Percentiles rank a stretch among this genome's conserved stretches.
Conservation (phyloP, 1,284 basidiomycete species). For the Cryptococcus hybrid region DNA sequence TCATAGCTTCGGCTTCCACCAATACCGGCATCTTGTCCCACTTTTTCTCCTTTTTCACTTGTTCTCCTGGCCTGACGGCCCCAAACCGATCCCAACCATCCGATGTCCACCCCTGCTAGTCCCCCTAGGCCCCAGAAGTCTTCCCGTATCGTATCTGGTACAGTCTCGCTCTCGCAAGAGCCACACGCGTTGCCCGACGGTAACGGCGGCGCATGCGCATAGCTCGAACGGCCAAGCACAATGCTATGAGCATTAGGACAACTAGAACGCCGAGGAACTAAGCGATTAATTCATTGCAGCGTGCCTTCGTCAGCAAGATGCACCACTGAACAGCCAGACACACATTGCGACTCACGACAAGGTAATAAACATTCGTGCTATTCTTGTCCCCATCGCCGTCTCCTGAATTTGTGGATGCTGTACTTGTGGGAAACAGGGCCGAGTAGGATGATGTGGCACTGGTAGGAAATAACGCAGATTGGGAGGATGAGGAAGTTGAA, state of each 20-base stretch:
- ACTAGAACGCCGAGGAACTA: constrained; percentile 45
- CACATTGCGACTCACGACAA: constrained; percentile 21
- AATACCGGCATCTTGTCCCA: constrained; percentile 7
- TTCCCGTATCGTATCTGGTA: constrained; percentile 17
- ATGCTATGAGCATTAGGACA: constrained; percentile 32
- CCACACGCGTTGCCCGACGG: constrained; percentile 36
- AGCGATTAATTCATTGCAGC: too few relatives aligned
- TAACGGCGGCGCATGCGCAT: constrained; percentile 36
- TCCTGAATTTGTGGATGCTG: not conserved
- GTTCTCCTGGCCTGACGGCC: constrained; percentile 5
- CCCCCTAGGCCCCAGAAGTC: constrained; percentile 32
- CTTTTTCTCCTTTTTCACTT: constrained; percentile 6
- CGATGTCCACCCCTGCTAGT: constrained; percentile 14
- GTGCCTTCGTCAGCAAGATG: too few relatives aligned
- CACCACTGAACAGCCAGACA: too few relatives aligned
- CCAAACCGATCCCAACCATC: constrained; percentile 17
- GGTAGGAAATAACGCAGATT: constrained; percentile 13
- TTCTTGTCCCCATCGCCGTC: not conserved
- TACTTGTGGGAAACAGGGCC: not conserved
- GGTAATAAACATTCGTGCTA: constrained; percentile 28
- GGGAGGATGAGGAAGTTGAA: constrained; percentile 6
- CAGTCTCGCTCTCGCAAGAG: constrained; percentile 35
- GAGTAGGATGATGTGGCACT: not conserved
- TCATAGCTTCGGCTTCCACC: constrained; percentile 5
- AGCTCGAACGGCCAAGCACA: constrained; percentile 27